Evolutionary conservation across 1,139 yeast genomes (phyloP).

Genomic region (Suhomyces chickasaworum): DNA sequence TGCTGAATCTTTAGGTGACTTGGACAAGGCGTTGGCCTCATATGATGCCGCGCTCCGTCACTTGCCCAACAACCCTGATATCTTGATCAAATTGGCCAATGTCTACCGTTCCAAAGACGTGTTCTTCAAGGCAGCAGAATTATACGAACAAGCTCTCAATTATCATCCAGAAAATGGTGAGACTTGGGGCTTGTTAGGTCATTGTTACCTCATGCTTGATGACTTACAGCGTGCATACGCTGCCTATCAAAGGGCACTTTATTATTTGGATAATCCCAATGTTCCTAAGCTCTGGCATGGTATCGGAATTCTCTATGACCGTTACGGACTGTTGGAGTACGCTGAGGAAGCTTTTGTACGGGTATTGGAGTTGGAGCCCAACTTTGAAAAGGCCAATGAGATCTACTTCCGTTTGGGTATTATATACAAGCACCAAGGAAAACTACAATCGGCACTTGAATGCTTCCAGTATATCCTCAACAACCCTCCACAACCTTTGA

Average conservation of each 20-base stretch:
- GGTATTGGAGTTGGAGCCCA: slow-evolving; percentile 92
- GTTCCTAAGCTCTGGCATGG: slow-evolving; percentile 99
- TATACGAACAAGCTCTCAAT: slow-evolving; percentile 82
- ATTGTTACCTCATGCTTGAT: slow-evolving; percentile 94
- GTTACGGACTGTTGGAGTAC: slow-evolving; percentile 93
- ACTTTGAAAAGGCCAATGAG: slow-evolving; percentile 94
- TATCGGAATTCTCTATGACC: slow-evolving; percentile 90
- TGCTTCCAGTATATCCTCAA: slow-evolving; percentile 89
- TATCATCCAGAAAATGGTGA: slow-evolving; percentile 89
- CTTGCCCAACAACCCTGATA: slow-evolving; percentile 82
- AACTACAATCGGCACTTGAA: slow-evolving; percentile 82
- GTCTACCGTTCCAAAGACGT: slow-evolving; percentile 86
- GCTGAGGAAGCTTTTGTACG: slow-evolving; percentile 98
- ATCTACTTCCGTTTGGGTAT: slow-evolving; percentile 96
- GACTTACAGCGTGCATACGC: slow-evolving; percentile 94
- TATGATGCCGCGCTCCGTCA: slow-evolving; percentile 90
- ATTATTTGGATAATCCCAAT: slow-evolving; percentile 87
- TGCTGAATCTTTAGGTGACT: slow-evolving; percentile 88
- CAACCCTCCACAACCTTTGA: slow-evolving; percentile 92
- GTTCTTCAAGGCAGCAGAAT: slow-evolving; percentile 90
- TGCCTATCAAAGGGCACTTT: slow-evolving; percentile 93
- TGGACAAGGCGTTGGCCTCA: slow-evolving; percentile 84
- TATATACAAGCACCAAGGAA: slow-evolving; percentile 92
- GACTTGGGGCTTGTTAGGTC: slow-evolving; percentile 96
- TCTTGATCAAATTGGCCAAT: slow-evolving; percentile 83